Evolutionary conservation across 2,329 filamentous ascomycete species (phyloP), one percentile per base, ranked within the genome.

Genomic region (Hymenoscyphus fructigenus): DNA sequence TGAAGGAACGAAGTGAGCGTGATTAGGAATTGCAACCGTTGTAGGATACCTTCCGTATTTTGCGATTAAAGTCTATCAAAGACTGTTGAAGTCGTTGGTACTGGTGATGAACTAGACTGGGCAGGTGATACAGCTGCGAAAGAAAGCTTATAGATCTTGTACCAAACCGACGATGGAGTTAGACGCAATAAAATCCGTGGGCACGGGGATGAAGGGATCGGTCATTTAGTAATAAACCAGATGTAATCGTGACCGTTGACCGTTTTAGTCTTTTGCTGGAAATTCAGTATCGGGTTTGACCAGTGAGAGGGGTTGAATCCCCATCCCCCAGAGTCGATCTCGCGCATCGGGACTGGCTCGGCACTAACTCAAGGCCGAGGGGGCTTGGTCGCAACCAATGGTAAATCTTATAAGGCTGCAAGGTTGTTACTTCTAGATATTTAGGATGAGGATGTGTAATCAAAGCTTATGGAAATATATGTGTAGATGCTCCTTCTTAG

Each of bases 351-450:
- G n/a, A 14, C 12, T 53, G 20, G n/a, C 59, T 61, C 59, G 59
- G 59, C 44, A 26, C 44, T 61, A 61, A 61, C 23, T 55, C 34
- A 38, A 34, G 59, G 29, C 59, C 59, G 59, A 61, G 47, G 28
- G n/a, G 28, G 20, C 28, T 53, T 26, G 9, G 4, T 26, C 23
- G 20, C 7, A 23, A 20, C 7, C 4, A 50, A 23, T 23, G 12
- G 20, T 23, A 26, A 47, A 23, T 23, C 36, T 38, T 26, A 53
- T 20, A 32, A 57, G 26, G 56, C 56, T 57, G 29, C 55, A 57
- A 50, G 44, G 44, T 23, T 23, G 1, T 26, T 1, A 26, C 12
- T 53, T 26, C 4, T 7, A 23, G 3, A 23, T 4, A 26, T 26
- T 50, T 23, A 50, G 10, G 20, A 50, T 3, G 4, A 10, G 17